Percentiles rank a stretch among this genome's conserved stretches.
Conservation (phyloP, 176 grass and related monocot genomes). For the Phoenix roebelenii region DNA sequence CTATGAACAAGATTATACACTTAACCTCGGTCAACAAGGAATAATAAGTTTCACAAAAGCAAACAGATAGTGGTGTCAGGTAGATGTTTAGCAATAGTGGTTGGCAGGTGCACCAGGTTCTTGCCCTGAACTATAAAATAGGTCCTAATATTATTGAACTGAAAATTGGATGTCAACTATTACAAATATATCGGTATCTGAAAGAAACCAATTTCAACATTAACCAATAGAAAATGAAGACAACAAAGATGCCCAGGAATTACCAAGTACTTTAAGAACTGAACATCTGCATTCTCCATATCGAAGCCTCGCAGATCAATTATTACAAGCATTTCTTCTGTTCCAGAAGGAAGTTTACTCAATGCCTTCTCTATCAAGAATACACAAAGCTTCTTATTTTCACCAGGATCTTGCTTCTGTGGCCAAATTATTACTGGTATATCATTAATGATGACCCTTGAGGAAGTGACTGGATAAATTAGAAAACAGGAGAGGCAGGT, state of each 20-base stretch:
- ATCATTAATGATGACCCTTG: conserved; percentile 18
- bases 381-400: conserved; percentile 71
- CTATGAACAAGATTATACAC: too few species aligned
- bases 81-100: too few species aligned
- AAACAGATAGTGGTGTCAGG: too few species aligned
- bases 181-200: too few species aligned
- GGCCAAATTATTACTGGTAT: conserved; percentile 5
- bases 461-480: background rate
- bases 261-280: conserved; percentile 87
- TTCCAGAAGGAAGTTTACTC: conserved; percentile 53
- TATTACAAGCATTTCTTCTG: conserved; percentile 72
- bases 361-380: conserved; percentile 78
- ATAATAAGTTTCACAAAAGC: too few species aligned
- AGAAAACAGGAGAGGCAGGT: background rate
- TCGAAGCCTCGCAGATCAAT: conserved; percentile 63
- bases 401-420: conserved; percentile 58
- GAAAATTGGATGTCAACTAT: too few species aligned
- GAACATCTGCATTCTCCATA: conserved; percentile 64
- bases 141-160: too few species aligned
- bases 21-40: too few species aligned
- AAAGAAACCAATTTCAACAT: too few species aligned
- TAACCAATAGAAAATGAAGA: too few species aligned
- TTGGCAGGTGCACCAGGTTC: too few species aligned
- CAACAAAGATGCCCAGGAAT: background rate
- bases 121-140: too few species aligned